Evolutionary conservation across 805 yeast genomes (phyloP), one percentile per base, ranked within the genome.

Genomic region (Torulaspora gathmanii): DNA sequence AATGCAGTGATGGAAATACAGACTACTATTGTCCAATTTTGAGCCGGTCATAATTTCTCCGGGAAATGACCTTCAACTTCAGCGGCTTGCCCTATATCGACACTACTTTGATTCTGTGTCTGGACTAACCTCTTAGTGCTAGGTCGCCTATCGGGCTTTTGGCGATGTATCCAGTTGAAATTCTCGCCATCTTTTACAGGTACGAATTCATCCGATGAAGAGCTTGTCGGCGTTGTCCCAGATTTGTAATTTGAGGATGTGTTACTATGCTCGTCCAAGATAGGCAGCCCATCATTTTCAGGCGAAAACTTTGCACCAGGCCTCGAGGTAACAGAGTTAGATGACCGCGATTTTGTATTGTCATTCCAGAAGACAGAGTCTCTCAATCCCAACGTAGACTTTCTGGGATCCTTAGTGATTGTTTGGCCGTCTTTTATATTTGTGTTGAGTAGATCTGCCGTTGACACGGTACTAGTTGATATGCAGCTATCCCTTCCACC

Each of bases 401-500:
- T 71, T 46, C 69, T 63, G 16, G 73, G 72, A 42, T 70, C 72
- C 49, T 73, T 71, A 30, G 68, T 67, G 22, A 73, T 58, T 30
- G 64, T 63, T 25, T 68, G 69, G 49, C 82, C 85, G 30, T 83
- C 85, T 2, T 85, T 88, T 33, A 88, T 71, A 57, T 88, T 76
- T 30, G 89, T 87, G 4, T 86, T 83, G 58, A 88, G 74, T 37
- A 89, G 74, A 60, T 87, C 91, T 40, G 83, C 86, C 1, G 96
- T 87, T 26, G 90, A 81, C 27, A 90, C 90, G 0, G 96, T 88
- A 22, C 88, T 89, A 46, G 84, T 57, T 0, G 96, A 86, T 30
- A 75, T 77, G 45, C 79, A 71, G 8, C 95, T 83, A 28, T 77
- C 80, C 61, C 91, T 77, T n/a, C 37, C 34, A 15, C 20, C 23